Base-by-base conservation (phyloP, 345 rosid species). In the Pistacia integerrima region DNA sequence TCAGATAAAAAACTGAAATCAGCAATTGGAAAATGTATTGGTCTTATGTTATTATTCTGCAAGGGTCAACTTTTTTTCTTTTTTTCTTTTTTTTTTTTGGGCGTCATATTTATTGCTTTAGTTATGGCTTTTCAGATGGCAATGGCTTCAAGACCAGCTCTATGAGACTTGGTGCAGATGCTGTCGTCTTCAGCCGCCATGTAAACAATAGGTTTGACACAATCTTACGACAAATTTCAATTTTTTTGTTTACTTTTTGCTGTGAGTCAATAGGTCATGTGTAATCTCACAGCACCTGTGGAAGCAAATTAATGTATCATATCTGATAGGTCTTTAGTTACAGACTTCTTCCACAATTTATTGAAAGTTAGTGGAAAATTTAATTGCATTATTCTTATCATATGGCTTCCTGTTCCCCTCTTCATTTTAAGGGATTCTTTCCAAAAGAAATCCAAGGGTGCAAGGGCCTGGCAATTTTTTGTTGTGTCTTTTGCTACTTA, bases 111-210 rank as follows among this genome's bases (percentile, higher is more conserved):
- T 72, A 56, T 55, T 66, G 70, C 74, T 68, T 79, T 72, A 78
- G 36, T 73, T 81, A 33, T 87, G 77, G 73, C 73, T 79, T 84
- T 89, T 70, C 85, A 93, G 99, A 95, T 87, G 99, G 98, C 14
- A 95, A 95, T 85, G 98, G 99, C 80, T 95, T 93, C 88, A 95
- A 95, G 91, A 95, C 99, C 14, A 90, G 99, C 85, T 85, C 98
- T 73, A 93, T 92, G 97, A 88, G 99, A 83, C 97, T 95, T 77
- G 98, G 99, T 78, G 98, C 94, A 67, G 99, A 93, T 83, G 99
- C 88, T 64, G 84, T 95, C 49, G 96, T 95, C 77, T 92, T 95
- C 88, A 95, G 93, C 84, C 88, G 98, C 76, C 88, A 86, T 81
- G 10, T 72, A 67, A 76, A 80, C 61, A 73, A 93, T 57, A 85